phyloP scores from a whole-genome alignment of 75 land plant genomes.

The Pinus taeda region DNA sequence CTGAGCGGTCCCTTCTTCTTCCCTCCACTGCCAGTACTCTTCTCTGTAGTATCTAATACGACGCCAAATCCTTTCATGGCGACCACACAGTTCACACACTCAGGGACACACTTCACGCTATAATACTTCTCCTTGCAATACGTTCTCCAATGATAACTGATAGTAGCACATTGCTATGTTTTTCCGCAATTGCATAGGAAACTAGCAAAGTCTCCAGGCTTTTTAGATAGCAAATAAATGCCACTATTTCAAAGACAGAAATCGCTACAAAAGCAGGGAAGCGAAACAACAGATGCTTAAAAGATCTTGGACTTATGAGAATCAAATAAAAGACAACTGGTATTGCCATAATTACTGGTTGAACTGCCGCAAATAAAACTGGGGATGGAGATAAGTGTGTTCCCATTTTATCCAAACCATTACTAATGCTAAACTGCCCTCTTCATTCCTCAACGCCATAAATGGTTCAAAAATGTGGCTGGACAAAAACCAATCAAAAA shows the following conservation, averaged over 20 bases:
- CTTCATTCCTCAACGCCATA: constrained; percentile 27
- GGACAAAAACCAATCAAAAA: constrained; percentile 1
- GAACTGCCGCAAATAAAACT: constrained; percentile 27
- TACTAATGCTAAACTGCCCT: constrained; percentile 11
- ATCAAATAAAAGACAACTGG: constrained; percentile 34
- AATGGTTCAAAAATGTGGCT: constrained; percentile 25
- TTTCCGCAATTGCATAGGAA: constrained; percentile 38
- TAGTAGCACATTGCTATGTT: constrained; percentile 36
- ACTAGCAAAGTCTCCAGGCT: constrained; percentile 44
- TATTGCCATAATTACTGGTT: constrained; percentile 32
- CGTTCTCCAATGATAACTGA: constrained; percentile 34
- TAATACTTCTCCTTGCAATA: too few relatives aligned
- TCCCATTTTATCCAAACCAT: too few relatives aligned
- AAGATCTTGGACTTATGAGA: constrained; percentile 30
- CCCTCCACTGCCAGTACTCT: too few relatives aligned
- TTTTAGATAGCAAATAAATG: constrained; percentile 39
- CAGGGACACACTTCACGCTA: too few relatives aligned
- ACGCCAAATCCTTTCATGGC: too few relatives aligned
- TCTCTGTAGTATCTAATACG: too few relatives aligned
- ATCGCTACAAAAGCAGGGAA: constrained; percentile 24
- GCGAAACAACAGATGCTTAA: constrained; percentile 28
- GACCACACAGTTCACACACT: too few relatives aligned
- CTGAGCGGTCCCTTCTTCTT: too few relatives aligned
- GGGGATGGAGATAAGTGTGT: too few relatives aligned
- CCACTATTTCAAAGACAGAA: constrained; percentile 32